These are phyloP conservation scores for Mycena floridula DNA, from an alignment of 768 basidiomycete species.

Conservation along the genomic window DNA sequence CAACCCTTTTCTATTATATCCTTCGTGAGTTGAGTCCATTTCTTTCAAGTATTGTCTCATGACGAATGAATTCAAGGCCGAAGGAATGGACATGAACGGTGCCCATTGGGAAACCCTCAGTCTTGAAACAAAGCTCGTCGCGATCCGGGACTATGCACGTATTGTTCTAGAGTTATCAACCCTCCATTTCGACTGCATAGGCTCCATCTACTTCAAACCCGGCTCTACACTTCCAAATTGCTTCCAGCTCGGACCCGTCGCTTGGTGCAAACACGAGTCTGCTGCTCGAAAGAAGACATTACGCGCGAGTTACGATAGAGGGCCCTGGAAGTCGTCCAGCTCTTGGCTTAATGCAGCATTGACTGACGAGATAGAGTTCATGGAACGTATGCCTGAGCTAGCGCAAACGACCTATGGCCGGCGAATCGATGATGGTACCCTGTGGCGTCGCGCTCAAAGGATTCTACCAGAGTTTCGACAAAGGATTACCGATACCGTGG, in stretches of 20 bases:
- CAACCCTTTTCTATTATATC: constrained; percentile 16
- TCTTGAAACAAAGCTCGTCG: constrained; percentile 12
- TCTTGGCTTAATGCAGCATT: constrained; percentile 15
- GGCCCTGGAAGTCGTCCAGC: constrained; percentile 14
- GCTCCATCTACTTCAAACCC: constrained; percentile 19
- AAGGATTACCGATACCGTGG: constrained; percentile 9
- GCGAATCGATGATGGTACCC: constrained; percentile 1
- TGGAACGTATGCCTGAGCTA: constrained; percentile 11
- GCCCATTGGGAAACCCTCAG: constrained; percentile 15
- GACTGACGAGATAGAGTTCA: constrained; percentile 14
- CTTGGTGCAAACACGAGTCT: constrained; percentile 15
- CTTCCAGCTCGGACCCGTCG: constrained; percentile 13
- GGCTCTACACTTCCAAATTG: constrained; percentile 6
- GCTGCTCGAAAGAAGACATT: constrained; percentile 7
- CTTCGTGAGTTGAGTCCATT: constrained; percentile 9
- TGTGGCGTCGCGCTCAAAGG: constrained; percentile 7
- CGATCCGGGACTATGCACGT: constrained; percentile 14
- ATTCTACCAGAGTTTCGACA: constrained; percentile 12
- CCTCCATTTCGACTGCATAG: constrained; percentile 16
- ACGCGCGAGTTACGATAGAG: constrained; percentile 11
- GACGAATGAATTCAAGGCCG: constrained; percentile 6
- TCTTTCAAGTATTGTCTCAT: background rate
- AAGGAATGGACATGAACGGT: constrained; percentile 14
- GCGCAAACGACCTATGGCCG: constrained; percentile 9
- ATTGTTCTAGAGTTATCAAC: constrained; percentile 14